These are phyloP conservation scores for Plectranthus barbatus DNA, from an alignment of 257 asterid species.

Conservation along the genomic window DNA sequence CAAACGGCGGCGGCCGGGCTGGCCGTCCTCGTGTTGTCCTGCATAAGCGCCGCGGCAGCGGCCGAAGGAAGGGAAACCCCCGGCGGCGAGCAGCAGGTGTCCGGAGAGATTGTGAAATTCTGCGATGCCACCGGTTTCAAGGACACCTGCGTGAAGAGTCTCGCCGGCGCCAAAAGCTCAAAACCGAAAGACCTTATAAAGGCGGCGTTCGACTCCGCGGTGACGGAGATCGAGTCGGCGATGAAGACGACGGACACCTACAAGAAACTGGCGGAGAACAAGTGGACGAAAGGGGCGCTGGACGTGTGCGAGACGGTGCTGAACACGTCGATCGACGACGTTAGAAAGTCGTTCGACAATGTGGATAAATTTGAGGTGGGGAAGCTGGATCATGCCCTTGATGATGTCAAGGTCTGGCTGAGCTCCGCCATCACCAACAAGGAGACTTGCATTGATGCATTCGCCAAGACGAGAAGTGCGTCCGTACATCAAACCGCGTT, in stretches of 20 bases:
- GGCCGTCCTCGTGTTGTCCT: conserved; percentile 51
- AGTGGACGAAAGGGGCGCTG: conserved; percentile 41
- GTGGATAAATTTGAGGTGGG: conserved; percentile 19
- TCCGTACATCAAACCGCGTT: too few species aligned
- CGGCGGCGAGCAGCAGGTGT: background rate
- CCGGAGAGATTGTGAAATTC: background rate
- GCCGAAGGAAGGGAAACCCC: background rate
- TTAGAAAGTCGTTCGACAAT: conserved; percentile 27
- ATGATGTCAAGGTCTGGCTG: conserved; percentile 61
- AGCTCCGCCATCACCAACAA: conserved; percentile 49
- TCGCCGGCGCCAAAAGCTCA: conserved; percentile 28
- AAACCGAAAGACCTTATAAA: conserved; percentile 45
- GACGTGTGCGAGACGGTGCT: conserved; percentile 40
- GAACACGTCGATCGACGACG: conserved; percentile 39
- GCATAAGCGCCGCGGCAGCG: conserved; percentile 31
- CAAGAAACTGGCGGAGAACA: conserved; percentile 33
- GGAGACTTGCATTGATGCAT: conserved; percentile 58
- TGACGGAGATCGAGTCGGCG: conserved; percentile 25
- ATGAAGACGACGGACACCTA: conserved; percentile 25
- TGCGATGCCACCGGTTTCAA: conserved; percentile 55
- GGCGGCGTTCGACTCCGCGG: conserved; percentile 36
- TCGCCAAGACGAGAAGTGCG: conserved; percentile 40
- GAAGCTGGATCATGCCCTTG: conserved; percentile 24
- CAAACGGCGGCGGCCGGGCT: conserved; percentile 26
- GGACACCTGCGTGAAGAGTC: conserved; percentile 41